Evolutionary conservation across 78 protist genomes (phyloP).

Genomic region (Emiliania huxleyi): DNA sequence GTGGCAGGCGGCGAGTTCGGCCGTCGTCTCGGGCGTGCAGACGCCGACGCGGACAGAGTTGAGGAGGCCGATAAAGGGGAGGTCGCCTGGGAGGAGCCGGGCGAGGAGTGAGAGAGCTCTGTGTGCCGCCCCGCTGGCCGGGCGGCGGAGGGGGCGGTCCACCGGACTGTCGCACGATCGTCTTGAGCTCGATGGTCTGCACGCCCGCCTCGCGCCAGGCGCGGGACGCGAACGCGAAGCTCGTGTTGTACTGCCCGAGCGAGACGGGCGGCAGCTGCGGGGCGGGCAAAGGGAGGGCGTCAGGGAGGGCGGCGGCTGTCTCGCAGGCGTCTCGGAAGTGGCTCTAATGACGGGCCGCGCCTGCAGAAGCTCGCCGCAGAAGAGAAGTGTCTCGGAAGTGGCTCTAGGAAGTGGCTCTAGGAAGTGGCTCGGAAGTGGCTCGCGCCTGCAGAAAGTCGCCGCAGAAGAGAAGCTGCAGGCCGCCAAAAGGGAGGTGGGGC

Average conservation of each 20-base stretch:
- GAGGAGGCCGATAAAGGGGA: neutral
- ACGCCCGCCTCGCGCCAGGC: neutral
- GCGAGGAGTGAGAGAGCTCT: no score
- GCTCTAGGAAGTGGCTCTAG: no score
- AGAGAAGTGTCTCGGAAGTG: no score
- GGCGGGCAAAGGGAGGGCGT: no score
- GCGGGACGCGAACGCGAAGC: conserved; percentile 2
- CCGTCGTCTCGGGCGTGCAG: neutral
- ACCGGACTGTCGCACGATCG: neutral
- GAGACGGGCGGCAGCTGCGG: conserved; percentile 25
- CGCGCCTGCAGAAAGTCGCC: conserved; percentile 88
- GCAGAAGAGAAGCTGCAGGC: conserved; percentile 68
- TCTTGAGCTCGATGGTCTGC: neutral
- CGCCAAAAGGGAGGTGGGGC: conserved; percentile 77
- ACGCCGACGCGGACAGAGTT: neutral
- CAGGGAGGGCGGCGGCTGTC: no score
- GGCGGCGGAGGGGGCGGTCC: no score
- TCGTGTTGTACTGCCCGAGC: neutral
- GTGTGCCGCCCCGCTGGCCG: no score
- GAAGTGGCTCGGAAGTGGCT: no score
- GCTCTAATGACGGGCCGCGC: no score
- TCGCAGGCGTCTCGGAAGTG: no score
- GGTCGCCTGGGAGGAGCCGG: conserved; percentile 11
- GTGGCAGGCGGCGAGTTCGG: neutral
- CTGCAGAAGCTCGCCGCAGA: no score